Base-by-base conservation (phyloP, 2,329 filamentous ascomycete species). In the Colletotrichum lupini region DNA sequence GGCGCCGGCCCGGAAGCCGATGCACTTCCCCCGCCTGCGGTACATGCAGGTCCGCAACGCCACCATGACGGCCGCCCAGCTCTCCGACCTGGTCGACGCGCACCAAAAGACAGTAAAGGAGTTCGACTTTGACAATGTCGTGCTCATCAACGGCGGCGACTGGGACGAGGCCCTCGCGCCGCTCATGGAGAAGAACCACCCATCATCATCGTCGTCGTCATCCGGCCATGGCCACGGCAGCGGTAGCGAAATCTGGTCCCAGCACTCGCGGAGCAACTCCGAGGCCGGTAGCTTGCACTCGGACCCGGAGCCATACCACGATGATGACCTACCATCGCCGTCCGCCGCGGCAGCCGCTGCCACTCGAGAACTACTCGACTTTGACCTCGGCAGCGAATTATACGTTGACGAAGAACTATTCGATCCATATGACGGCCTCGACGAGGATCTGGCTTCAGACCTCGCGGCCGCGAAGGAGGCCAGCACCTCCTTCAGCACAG, bases 151-250 rank as follows among this genome's bases (percentile, higher is more conserved):
- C 73, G 86, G 86, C 42, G 94, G 93, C 32, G 92, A 87, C 70
- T 97, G 94, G 94, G 93, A 97, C 72, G 92, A 95, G 35, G 94
- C 94, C 0, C 88, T 97, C n/a, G 90, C 91, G 52, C 93, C 93
- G 1, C 84, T 97, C 69, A 90, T 89, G 78, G 78, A 86, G 79
- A 81, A 85, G 75, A 83, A 78, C 42, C 8, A 16, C 35, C 30
- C 30, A 32, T 32, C 32, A 35, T 32, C 32, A 32, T 35, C 32
- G 1, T 42, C 37, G 3, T 19, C 37, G 6, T 42, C 37, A 42
- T 42, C 37, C 37, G 16, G 37, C 14, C 37, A n/a, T 22, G 60
- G 8, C 42, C 26, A n/a, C 42, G 59, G 59, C 75, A 84, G 80
- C 77, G 85, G 81, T 75, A 79, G 79, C 66, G 81, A 83, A 37